Base-by-base conservation (phyloP, 164 flowering plant genomes). In the Vitis labrusca region DNA sequence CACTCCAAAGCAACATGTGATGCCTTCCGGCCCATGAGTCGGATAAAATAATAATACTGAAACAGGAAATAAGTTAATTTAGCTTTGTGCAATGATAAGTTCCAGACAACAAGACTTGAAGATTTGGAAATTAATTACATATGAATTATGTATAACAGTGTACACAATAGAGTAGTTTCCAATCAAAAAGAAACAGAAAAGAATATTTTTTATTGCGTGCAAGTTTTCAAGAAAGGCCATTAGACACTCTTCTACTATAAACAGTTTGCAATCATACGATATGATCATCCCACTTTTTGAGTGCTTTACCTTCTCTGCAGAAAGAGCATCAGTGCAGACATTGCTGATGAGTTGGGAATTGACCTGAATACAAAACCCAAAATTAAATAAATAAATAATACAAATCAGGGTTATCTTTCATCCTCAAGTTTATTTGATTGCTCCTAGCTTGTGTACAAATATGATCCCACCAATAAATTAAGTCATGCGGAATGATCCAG, bases 1-100 rank as follows among this genome's bases (percentile, higher is more conserved):
- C 99, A 95, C 67, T 95, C 99, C 78, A 95, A 71, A 23, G 99
- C 97, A 74, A 95, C 99, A 79, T 95, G 99, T 54, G 99, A 95
- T 66, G 91, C 92, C 85, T 85, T 95, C 61, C 99, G 80, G 15
- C 99, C 99, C 99, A 95, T 95, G 62, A 95, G 93, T 65, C 99
- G 84, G 71, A 95, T 81, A 71, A 95, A 95, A 67, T 95, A 95
- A 80, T 95, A 95, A 74, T 95, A 95, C 99, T 95, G 91, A 10
- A 78, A 76, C 69, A 65, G 48, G 8, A 67, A 47, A 66, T 10
- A 59, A 29, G 44, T 10, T 23, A 14, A 49, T 13, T 58, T 2
- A 44, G 23, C 10, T 57, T 5, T n/a, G 19, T 57, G 13, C 56
- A 63, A 47, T 14, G 16, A 37, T 53, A 16, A 23, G 44, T 37